phyloP scores from a whole-genome alignment of 2,329 filamentous ascomycete genomes.

The Parasarocladium wereldwijsianum region DNA sequence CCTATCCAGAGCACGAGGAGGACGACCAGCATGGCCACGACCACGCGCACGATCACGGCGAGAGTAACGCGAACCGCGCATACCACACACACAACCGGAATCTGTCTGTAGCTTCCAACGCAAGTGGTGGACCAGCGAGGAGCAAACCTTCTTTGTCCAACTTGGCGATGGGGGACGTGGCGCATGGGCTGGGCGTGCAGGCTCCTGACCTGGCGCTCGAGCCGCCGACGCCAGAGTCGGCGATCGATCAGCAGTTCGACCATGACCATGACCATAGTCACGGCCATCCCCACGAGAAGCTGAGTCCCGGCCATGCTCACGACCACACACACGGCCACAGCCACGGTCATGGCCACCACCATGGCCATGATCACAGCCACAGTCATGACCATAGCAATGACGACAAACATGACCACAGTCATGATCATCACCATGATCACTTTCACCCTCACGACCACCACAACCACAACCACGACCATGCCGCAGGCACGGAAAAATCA shows the following conservation, averaged over 20 bases:
- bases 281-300: conserved; percentile 9
- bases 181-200: no score
- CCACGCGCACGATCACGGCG: conserved; percentile 17
- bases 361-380: conserved; percentile 13
- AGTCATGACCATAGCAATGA: conserved; percentile 8
- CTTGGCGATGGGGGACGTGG: background rate
- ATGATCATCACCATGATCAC: conserved; percentile 11
- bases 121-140: conserved; percentile 12
- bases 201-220: conserved; percentile 17
- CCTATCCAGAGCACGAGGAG: conserved; percentile 16
- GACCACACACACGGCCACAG: conserved; percentile 12
- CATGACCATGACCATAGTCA: conserved; percentile 15
- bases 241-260: conserved; percentile 6
- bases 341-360: conserved; percentile 11
- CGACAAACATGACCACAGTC: no score
- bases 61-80: conserved; percentile 13
- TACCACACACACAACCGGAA: conserved; percentile 16
- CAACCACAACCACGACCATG: conserved; percentile 19
- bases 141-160: conserved; percentile 11
- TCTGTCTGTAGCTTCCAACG: conserved; percentile 15
- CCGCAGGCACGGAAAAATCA: conserved; percentile 39
- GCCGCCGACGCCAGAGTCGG: conserved; percentile 13
- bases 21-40: conserved; percentile 18
- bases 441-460: conserved; percentile 13
- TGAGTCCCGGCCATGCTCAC: conserved; percentile 9